These are phyloP conservation scores for Globisporangium heterothallicum DNA, from an alignment of 352 stramenopile species.

Conservation along the genomic window DNA sequence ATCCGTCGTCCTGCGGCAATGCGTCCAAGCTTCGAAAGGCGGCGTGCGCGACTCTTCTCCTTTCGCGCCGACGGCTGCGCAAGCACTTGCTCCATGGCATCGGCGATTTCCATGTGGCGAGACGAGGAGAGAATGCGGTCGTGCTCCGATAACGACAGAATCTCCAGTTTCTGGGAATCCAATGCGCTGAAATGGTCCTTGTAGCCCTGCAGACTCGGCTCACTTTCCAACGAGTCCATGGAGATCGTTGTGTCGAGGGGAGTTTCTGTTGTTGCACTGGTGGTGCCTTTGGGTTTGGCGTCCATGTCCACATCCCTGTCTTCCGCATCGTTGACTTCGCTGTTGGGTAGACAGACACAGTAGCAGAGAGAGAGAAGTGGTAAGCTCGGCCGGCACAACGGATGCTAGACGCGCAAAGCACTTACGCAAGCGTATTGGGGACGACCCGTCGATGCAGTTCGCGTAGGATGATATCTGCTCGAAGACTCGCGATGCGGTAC, in stretches of 20 bases:
- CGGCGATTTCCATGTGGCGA: slow-evolving; percentile 58
- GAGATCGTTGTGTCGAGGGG: slow-evolving; percentile 4
- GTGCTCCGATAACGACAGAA: slow-evolving; percentile 56
- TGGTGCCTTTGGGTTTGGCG: neutral
- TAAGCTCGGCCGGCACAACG: too few species aligned
- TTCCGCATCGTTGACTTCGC: neutral
- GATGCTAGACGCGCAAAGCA: too few species aligned
- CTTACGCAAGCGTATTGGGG: slow-evolving; percentile 1
- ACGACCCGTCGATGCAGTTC: slow-evolving; percentile 36
- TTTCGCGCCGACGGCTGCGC: slow-evolving; percentile 55
- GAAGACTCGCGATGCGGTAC: slow-evolving; percentile 49
- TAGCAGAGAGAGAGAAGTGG: too few species aligned
- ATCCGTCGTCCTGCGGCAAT: slow-evolving; percentile 41
- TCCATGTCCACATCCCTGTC: slow-evolving; percentile 7
- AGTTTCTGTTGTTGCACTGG: slow-evolving; percentile 1
- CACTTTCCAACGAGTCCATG: slow-evolving; percentile 15
- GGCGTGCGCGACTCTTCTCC: slow-evolving; percentile 49
- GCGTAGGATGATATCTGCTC: slow-evolving; percentile 49
- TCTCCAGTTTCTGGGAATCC: slow-evolving; percentile 50
- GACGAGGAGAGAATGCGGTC: slow-evolving; percentile 54
- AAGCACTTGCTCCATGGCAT: slow-evolving; percentile 72
- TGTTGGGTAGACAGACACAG: neutral
- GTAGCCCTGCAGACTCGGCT: slow-evolving; percentile 29
- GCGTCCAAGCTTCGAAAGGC: slow-evolving; percentile 54
- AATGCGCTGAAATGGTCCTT: slow-evolving; percentile 51